Percentiles rank a stretch among this genome's conserved stretches.
Evolutionary conservation across 225 moss, liverwort and hornwort species (phyloP).

Genomic region (Climacium dendroides): DNA sequence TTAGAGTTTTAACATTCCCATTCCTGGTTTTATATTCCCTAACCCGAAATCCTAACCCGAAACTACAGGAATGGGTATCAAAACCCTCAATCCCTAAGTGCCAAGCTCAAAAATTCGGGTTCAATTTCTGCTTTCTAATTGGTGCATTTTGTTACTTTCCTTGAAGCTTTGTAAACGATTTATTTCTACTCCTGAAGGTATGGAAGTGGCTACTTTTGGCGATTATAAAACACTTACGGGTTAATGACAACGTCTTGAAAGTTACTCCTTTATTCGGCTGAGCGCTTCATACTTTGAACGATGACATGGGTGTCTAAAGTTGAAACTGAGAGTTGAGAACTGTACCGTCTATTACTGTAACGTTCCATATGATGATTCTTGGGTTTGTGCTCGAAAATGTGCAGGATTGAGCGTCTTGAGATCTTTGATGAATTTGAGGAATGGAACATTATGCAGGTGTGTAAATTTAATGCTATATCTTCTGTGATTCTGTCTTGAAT

Average conservation of each 20-base stretch:
- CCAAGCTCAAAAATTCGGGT: background rate
- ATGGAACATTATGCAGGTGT: slow-evolving; percentile 99
- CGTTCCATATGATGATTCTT: background rate
- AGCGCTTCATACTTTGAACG: background rate
- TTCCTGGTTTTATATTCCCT: background rate
- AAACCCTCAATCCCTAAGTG: background rate
- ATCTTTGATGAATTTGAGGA: slow-evolving; percentile 99
- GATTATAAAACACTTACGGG: background rate
- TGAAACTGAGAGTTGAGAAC: background rate
- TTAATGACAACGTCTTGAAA: background rate
- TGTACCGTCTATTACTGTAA: background rate
- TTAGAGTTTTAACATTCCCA: background rate
- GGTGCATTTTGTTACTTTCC: background rate
- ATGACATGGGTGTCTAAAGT: background rate
- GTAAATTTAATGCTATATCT: background rate
- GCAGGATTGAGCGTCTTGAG: slow-evolving; percentile 67
- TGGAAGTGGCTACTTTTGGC: background rate
- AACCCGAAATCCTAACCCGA: background rate
- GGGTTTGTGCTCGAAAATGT: background rate
- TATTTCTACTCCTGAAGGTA: background rate
- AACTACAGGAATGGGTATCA: background rate
- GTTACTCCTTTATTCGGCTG: background rate
- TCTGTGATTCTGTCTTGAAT: background rate
- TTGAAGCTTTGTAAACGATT: background rate
- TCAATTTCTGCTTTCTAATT: background rate